Conservation (phyloP, 176 grass and related monocot species). For the Avena sativa region DNA sequence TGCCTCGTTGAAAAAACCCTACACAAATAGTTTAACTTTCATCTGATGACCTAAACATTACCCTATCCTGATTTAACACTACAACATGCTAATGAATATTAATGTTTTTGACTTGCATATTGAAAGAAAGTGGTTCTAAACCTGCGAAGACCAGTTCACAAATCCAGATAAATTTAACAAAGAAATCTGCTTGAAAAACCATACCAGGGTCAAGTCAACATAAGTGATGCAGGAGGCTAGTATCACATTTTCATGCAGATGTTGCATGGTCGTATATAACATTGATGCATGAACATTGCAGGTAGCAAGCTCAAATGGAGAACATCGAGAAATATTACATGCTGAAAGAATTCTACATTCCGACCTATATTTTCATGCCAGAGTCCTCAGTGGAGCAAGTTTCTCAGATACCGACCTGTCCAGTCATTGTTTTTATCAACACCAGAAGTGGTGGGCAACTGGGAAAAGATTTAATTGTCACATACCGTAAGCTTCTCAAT, state of each 20-base stretch:
- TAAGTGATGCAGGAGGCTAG: background rate
- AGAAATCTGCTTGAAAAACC: conserved; percentile 1
- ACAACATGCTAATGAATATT: background rate
- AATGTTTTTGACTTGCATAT: background rate
- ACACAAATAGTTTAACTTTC: background rate
- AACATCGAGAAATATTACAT: conserved; percentile 40
- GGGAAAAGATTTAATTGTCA: conserved; percentile 69
- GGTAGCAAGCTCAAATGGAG: conserved; percentile 53
- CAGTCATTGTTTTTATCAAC: conserved; percentile 93
- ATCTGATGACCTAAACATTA: background rate
- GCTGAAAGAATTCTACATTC: conserved; percentile 81
- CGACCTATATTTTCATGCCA: conserved; percentile 64
- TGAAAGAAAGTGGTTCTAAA: background rate
- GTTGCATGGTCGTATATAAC: background rate
- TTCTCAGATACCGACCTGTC: conserved; percentile 68
- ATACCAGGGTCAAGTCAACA: background rate
- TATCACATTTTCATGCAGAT: conserved; percentile 8
- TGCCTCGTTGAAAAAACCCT: background rate
- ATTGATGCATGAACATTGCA: conserved; percentile 43
- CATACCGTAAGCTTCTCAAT: conserved; percentile 82
- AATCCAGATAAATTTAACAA: background rate
- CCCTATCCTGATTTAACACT: background rate
- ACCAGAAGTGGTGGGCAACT: conserved; percentile 89
- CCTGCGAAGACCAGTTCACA: background rate
- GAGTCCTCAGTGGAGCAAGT: conserved; percentile 48